Conservation (phyloP, 164 flowering plant genomes). For the Magnolia kwangsiensis region DNA sequence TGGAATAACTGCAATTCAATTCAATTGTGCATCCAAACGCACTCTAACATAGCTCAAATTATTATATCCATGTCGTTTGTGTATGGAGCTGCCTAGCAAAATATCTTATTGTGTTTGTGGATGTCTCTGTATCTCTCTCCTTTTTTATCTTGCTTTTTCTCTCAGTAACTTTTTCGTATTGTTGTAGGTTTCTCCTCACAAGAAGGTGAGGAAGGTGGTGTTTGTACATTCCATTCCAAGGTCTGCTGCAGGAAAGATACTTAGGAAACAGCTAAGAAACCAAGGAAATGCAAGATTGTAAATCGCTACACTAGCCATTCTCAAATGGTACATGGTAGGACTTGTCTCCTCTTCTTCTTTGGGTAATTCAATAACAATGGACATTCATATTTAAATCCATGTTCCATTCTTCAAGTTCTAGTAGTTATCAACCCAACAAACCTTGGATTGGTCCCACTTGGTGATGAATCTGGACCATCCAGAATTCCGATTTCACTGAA, state of each 20-base stretch:
- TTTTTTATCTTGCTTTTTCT: background rate
- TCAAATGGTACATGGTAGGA: background rate
- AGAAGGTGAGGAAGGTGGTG: conserved; percentile 64
- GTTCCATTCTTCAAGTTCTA: background rate
- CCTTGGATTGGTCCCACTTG: too few species aligned
- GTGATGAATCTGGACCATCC: too few species aligned
- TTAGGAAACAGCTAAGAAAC: conserved; percentile 47
- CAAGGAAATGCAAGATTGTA: conserved; percentile 41
- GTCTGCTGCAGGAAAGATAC: conserved; percentile 77
- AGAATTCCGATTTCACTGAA: too few species aligned
- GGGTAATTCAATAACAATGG: background rate
- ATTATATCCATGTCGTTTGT: background rate
- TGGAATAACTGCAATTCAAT: background rate
- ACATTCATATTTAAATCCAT: background rate
- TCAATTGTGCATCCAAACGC: too few species aligned
- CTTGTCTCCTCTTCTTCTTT: background rate
- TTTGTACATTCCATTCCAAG: conserved; percentile 57
- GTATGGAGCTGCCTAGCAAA: background rate
- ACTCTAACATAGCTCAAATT: background rate
- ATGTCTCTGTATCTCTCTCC: too few species aligned
- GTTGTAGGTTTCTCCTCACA: conserved; percentile 79
- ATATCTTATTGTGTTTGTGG: too few species aligned
- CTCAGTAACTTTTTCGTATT: background rate
- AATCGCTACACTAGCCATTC: background rate
- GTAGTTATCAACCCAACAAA: background rate